phyloP scores from a whole-genome alignment of 805 yeast species.

The Candida succiphila region DNA sequence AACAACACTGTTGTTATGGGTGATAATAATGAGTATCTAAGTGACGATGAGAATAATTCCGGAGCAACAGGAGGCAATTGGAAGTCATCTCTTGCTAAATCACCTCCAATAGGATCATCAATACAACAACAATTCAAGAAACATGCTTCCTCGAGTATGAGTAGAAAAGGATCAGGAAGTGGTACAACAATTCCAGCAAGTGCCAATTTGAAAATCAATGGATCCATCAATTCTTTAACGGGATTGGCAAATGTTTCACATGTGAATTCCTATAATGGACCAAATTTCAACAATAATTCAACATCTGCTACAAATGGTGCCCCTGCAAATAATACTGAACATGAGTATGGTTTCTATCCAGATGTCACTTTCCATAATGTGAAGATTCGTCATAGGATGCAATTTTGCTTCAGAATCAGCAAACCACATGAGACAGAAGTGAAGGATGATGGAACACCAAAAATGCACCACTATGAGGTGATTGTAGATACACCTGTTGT shows the following conservation, averaged over 20 bases:
- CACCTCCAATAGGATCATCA: slow-evolving; percentile 11
- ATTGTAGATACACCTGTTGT: slow-evolving; percentile 70
- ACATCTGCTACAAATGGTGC: too few relatives aligned
- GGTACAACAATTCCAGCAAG: not conserved
- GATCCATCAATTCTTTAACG: not conserved
- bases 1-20: slow-evolving; percentile 8
- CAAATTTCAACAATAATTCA: not conserved
- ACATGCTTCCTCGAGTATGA: not conserved
- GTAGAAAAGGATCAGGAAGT: not conserved
- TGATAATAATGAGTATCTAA: slow-evolving; percentile 4
- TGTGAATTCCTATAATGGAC: not conserved
- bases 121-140: slow-evolving; percentile 7
- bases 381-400: slow-evolving; percentile 56
- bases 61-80: not conserved
- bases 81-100: slow-evolving; percentile 3
- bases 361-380: slow-evolving; percentile 57
- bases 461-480: slow-evolving; percentile 69
- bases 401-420: slow-evolving; percentile 59
- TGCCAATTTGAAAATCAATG: slow-evolving; percentile 2
- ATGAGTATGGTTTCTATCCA: slow-evolving; percentile 34
- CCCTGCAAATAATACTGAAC: too few relatives aligned
- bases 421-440: slow-evolving; percentile 40
- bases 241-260: not conserved
- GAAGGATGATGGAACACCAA: slow-evolving; percentile 21
- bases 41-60: slow-evolving; percentile 7